Conservation (phyloP, 495 filamentous ascomycete genomes). For the Elasticomyces elasticus region DNA sequence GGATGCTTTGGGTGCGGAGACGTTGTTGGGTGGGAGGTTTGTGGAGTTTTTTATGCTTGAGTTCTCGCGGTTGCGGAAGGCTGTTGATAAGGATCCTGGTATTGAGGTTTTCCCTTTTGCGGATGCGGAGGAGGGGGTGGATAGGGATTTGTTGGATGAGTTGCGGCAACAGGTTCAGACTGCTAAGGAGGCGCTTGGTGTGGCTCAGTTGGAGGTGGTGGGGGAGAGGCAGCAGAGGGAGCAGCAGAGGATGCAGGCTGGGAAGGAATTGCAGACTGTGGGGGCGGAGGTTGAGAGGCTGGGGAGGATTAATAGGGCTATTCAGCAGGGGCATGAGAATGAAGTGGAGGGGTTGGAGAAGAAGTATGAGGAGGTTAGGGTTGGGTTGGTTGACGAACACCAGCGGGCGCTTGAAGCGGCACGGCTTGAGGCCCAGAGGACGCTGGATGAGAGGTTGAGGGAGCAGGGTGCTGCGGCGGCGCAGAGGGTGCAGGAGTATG, state of each 20-base stretch:
- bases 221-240: slow-evolving; percentile 50
- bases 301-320: slow-evolving; percentile 57
- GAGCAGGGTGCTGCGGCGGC: slow-evolving; percentile 3
- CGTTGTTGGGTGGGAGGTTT: slow-evolving; percentile 71
- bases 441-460: neutral
- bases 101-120: slow-evolving; percentile 59
- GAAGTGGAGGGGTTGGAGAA: slow-evolving; percentile 34
- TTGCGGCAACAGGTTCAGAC: slow-evolving; percentile 69
- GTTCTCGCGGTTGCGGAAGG: slow-evolving; percentile 72
- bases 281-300: slow-evolving; percentile 54
- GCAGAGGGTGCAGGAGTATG: slow-evolving; percentile 18
- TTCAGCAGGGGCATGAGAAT: slow-evolving; percentile 60
- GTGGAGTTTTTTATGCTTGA: slow-evolving; percentile 94
- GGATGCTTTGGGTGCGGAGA: neutral
- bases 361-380: slow-evolving; percentile 41
- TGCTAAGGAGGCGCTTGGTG: slow-evolving; percentile 56
- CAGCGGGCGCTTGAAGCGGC: slow-evolving; percentile 14
- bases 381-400: slow-evolving; percentile 23
- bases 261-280: slow-evolving; percentile 61
- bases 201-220: slow-evolving; percentile 54
- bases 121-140: slow-evolving; percentile 31
- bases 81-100: slow-evolving; percentile 85
- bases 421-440: neutral
- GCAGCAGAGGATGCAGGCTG: slow-evolving; percentile 69
- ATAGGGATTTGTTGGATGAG: slow-evolving; percentile 53